Evolutionary conservation across 257 asterid genomes (phyloP), one percentile per base, ranked within the genome.

Genomic region (Rehmannia glutinosa): DNA sequence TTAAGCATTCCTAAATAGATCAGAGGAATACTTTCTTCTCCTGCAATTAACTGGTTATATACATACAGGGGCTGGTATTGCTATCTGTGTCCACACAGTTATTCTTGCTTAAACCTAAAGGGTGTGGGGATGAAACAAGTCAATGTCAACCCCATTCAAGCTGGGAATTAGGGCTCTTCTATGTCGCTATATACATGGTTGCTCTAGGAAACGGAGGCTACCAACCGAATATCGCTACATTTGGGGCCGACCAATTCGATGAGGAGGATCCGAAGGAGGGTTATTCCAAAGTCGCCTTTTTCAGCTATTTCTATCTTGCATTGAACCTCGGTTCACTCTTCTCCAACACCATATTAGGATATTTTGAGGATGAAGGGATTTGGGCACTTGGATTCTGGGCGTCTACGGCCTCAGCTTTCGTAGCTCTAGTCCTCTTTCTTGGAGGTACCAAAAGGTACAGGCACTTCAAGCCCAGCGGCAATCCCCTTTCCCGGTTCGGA

Each of bases 131-230:
- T 24, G 87, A 84, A 68, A 63, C 67, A 6, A 71, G 36, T 2
- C 69, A 27, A 0, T 94, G 99, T 27, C 70, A 68, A 2, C 5
- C 82, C 2, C 97, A 87, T 69, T 74, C 97, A 5, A 82, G 79
- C 35, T 85, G 87, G 95, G 90, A 21, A 70, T 66, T 81, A 13
- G 79, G 88, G 12, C 76, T 94, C 6, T 94, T 94, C 82, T 94
- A 94, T 64, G 16, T 91, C 43, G 84, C 99, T 1, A 83, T 86
- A 50, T 94, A 91, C 86, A 70, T 94, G 81, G 65, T 94, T 17
- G 99, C 97, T 8, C 83, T 94, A 2, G 99, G 99, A 33, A 86
- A 90, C 8, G 99, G 99, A 58, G 99, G 99, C 4, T 93, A 93
- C 82, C 96, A 93, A 42, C 99, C 99, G 0, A 93, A 86, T 28